Evolutionary conservation across 768 basidiomycete species (phyloP).

Genomic region (Rhodotorula paludigena): DNA sequence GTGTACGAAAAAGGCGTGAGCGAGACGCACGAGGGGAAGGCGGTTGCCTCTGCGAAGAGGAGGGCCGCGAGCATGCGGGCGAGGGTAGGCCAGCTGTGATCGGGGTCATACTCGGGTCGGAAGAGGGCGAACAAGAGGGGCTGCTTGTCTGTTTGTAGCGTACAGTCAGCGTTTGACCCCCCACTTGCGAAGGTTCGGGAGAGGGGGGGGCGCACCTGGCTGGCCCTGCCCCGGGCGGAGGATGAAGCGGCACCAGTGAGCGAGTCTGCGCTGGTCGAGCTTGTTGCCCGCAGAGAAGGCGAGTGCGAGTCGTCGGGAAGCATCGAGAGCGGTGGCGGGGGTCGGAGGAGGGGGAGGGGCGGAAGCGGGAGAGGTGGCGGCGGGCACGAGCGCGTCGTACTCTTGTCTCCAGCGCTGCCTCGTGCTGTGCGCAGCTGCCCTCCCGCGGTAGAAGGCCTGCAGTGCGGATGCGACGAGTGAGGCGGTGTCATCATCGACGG

Average conservation of each 20-base stretch:
- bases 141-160: not conserved
- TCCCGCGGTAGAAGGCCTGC: conserved; percentile 11
- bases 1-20: no score
- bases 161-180: no score
- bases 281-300: not conserved
- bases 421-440: no score
- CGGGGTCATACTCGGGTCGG: not conserved
- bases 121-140: conserved; percentile 28
- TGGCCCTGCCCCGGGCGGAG: not conserved
- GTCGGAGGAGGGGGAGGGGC: not conserved
- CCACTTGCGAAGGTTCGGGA: not conserved
- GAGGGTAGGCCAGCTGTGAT: not conserved
- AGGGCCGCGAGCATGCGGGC: conserved; percentile 4
- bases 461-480: no score
- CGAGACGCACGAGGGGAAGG: conserved; percentile 17
- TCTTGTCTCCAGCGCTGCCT: no score
- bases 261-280: conserved; percentile 17
- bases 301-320: conserved; percentile 15
- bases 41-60: conserved; percentile 14
- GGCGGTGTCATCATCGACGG: not conserved
- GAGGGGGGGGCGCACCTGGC: not conserved
- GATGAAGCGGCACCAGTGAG: conserved; percentile 20
- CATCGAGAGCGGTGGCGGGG: not conserved
- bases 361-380: conserved; percentile 7
- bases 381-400: no score